Evolutionary conservation across 345 rosid species (phyloP).

Genomic region (Odontarrhena argentea): DNA sequence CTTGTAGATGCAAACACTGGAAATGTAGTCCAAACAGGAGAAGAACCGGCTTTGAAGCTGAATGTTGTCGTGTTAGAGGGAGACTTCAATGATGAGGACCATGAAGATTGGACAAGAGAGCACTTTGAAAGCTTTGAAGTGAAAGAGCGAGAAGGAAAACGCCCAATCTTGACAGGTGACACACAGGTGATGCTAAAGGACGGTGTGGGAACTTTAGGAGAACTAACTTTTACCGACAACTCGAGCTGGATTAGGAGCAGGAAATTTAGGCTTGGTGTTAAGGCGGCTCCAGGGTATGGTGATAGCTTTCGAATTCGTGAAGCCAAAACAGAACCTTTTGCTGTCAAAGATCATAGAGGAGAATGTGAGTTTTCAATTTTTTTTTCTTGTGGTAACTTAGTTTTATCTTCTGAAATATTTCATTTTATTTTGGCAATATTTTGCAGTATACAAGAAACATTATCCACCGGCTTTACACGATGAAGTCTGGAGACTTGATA

Average conservation of each 20-base stretch:
- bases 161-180: slow-evolving; percentile 86
- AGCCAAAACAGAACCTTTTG: slow-evolving; percentile 87
- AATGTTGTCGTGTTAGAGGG: slow-evolving; percentile 82
- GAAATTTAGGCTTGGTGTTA: slow-evolving; percentile 91
- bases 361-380: slow-evolving; percentile 59
- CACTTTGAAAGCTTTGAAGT: slow-evolving; percentile 76
- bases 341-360: slow-evolving; percentile 97
- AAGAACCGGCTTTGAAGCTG: slow-evolving; percentile 69
- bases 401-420: not conserved
- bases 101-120: slow-evolving; percentile 69
- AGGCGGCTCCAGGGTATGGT: slow-evolving; percentile 54
- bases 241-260: slow-evolving; percentile 98
- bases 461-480: slow-evolving; percentile 91
- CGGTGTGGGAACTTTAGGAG: slow-evolving; percentile 87
- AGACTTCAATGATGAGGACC: slow-evolving; percentile 70
- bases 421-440: not conserved
- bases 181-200: slow-evolving; percentile 71
- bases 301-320: slow-evolving; percentile 67
- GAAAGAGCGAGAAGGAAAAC: slow-evolving; percentile 86
- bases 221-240: slow-evolving; percentile 85
- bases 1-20: slow-evolving; percentile 65
- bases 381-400: slow-evolving; percentile 10
- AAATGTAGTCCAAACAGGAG: slow-evolving; percentile 62
- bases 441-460: slow-evolving; percentile 92
- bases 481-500: slow-evolving; percentile 96